Conservation (phyloP, 345 rosid species). For the Aquilaria malaccensis region DNA sequence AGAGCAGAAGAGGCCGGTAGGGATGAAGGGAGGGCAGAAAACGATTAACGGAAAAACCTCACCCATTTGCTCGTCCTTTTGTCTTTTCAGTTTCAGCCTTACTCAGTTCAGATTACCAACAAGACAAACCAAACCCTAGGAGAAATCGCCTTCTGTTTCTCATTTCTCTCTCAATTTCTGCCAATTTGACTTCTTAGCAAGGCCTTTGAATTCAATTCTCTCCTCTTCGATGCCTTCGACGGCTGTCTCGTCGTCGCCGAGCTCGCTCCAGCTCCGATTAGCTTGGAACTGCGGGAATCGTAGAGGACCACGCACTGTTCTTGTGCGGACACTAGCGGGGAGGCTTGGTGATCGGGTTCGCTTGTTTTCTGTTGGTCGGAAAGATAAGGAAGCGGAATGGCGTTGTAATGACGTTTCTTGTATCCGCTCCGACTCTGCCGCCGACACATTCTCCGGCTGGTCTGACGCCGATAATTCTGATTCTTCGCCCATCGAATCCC, state of each 20-base stretch:
- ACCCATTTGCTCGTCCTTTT: neutral
- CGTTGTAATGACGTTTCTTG: constrained; percentile 17
- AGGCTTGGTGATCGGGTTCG: constrained; percentile 24
- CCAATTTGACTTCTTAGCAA: constrained; percentile 14
- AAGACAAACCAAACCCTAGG: constrained; percentile 19
- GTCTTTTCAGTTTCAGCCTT: neutral
- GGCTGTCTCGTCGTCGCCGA: constrained; percentile 50
- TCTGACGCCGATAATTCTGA: constrained; percentile 37
- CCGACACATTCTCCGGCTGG: constrained; percentile 69
- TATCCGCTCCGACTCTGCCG: constrained; percentile 29
- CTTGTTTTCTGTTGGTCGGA: constrained; percentile 24
- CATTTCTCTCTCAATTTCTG: constrained; percentile 10
- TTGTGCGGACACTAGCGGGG: constrained; percentile 21
- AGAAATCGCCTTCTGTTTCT: constrained; percentile 13
- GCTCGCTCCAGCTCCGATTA: constrained; percentile 82
- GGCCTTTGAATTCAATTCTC: neutral
- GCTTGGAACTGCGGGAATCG: constrained; percentile 34
- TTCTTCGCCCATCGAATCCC: constrained; percentile 23
- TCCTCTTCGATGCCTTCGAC: constrained; percentile 37
- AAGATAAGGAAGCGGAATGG: constrained; percentile 4
- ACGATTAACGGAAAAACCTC: neutral
- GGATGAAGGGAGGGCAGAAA: neutral
- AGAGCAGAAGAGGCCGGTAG: neutral
- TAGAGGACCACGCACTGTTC: constrained; percentile 18
- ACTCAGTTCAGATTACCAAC: neutral